Conservation (phyloP, 1,139 yeast genomes). For the Hansenula lynferdii region DNA sequence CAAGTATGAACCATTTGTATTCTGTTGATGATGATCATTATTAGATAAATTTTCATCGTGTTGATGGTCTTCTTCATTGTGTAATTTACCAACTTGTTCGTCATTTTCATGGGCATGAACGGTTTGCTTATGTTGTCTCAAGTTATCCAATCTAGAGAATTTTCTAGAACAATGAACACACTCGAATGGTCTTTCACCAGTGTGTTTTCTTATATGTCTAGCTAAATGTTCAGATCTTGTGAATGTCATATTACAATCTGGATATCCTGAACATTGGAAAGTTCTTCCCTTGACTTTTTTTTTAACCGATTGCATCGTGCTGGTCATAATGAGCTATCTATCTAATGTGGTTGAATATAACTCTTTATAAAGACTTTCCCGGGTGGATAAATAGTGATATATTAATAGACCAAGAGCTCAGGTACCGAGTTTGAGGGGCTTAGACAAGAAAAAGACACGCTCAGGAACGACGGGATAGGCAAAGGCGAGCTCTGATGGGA, state of each 20-base stretch:
- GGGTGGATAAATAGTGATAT: too few species aligned
- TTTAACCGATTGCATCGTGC: slow-evolving; percentile 20
- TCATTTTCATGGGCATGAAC: slow-evolving; percentile 63
- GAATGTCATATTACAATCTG: slow-evolving; percentile 85
- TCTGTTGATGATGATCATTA: not conserved
- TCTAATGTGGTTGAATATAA: too few species aligned
- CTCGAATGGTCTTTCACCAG: slow-evolving; percentile 92
- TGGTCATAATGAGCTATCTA: slow-evolving; percentile 1
- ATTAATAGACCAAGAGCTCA: too few species aligned
- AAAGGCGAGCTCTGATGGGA: too few species aligned
- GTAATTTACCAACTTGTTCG: too few species aligned
- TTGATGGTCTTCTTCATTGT: too few species aligned
- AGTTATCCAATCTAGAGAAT: slow-evolving; percentile 80
- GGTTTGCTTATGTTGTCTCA: slow-evolving; percentile 89
- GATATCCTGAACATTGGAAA: slow-evolving; percentile 84
- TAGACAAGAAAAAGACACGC: too few species aligned
- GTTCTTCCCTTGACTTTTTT: slow-evolving; percentile 54
- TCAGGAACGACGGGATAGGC: too few species aligned
- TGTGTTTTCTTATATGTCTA: slow-evolving; percentile 87
- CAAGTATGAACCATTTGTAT: slow-evolving; percentile 7
- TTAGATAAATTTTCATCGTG: too few species aligned
- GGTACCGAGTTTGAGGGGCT: too few species aligned
- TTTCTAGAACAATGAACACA: slow-evolving; percentile 79
- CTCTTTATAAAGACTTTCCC: too few species aligned
- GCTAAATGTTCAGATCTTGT: slow-evolving; percentile 73